These are phyloP conservation scores for Pharnaceum exiguum DNA, from an alignment of 148 eudicot species.

Conservation along the genomic window DNA sequence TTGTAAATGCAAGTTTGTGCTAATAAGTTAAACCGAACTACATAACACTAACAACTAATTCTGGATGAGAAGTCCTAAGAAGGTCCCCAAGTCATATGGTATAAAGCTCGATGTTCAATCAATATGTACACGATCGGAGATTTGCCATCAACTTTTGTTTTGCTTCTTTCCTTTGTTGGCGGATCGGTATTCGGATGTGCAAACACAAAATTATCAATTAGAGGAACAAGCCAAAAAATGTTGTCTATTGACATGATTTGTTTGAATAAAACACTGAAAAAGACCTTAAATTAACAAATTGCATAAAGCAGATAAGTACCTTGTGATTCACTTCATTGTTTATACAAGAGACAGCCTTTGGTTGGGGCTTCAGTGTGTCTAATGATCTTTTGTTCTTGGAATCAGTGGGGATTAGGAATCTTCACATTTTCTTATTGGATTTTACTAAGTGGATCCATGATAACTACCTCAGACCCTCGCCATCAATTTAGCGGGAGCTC, in stretches of 20 bases:
- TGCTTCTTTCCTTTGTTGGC: too few species aligned
- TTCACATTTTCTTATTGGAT: slow-evolving; percentile 4
- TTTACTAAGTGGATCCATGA: slow-evolving; percentile 17
- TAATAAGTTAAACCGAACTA: too few species aligned
- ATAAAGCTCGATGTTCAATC: too few species aligned
- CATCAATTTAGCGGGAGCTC: slow-evolving; percentile 15
- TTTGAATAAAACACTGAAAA: neutral
- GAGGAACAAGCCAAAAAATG: neutral
- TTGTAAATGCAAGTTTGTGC: too few species aligned
- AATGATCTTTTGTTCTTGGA: slow-evolving; percentile 23
- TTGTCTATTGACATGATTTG: neutral
- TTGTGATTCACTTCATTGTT: slow-evolving; percentile 4
- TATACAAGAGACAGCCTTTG: slow-evolving; percentile 14
- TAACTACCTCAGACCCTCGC: slow-evolving; percentile 10
- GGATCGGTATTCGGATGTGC: too few species aligned
- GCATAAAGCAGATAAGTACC: neutral
- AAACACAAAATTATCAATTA: too few species aligned
- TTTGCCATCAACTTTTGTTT: too few species aligned
- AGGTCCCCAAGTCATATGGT: too few species aligned
- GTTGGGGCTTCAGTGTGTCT: slow-evolving; percentile 16
- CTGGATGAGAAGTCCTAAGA: too few species aligned
- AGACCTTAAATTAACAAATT: neutral
- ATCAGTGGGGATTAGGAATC: slow-evolving; percentile 28
- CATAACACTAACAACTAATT: too few species aligned
- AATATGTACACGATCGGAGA: too few species aligned